Percentiles rank a stretch among this genome's conserved stretches.
Evolutionary conservation across 192 early-diverging fungal genomes (phyloP).

Genomic region (Linnemannia exigua): DNA sequence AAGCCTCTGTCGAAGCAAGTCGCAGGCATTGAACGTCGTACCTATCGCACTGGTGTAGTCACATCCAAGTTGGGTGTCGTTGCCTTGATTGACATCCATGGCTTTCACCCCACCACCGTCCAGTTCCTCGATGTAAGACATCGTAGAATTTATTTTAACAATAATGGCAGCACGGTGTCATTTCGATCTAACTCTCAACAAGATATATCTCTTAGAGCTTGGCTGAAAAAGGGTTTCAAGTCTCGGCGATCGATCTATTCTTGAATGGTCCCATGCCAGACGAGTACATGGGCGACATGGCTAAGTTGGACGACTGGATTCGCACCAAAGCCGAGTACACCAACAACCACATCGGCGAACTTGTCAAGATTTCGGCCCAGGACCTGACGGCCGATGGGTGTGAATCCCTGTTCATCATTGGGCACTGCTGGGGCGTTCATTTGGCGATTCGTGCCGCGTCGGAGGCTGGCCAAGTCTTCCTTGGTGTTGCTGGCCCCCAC

Average conservation of each 20-base stretch:
- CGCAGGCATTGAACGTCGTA: conserved; percentile 13
- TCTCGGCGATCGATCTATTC: conserved; percentile 27
- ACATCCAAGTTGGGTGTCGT: conserved; percentile 21
- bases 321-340: conserved; percentile 24
- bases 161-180: too few relatives aligned
- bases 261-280: conserved; percentile 23
- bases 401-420: conserved; percentile 13
- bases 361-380: conserved; percentile 18
- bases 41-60: conserved; percentile 12
- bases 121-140: conserved; percentile 19
- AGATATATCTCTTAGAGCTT: not conserved
- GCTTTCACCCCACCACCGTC: conserved; percentile 21
- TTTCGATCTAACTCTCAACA: not conserved
- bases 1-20: conserved; percentile 27
- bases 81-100: conserved; percentile 36
- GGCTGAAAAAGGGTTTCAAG: conserved; percentile 23
- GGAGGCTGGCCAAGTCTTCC: conserved; percentile 1
- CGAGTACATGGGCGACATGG: conserved; percentile 42
- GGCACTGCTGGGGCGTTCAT: conserved; percentile 25
- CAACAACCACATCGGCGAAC: conserved; percentile 12
- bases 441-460: conserved; percentile 14
- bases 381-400: conserved; percentile 18
- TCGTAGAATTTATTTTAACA: too few relatives aligned
- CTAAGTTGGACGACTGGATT: conserved; percentile 16
- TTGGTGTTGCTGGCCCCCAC: conserved; percentile 28